Evolutionary conservation across 2,329 filamentous ascomycete species (phyloP), one percentile per base, ranked within the genome.

Genomic region (Hymenoscyphus salicellus): DNA sequence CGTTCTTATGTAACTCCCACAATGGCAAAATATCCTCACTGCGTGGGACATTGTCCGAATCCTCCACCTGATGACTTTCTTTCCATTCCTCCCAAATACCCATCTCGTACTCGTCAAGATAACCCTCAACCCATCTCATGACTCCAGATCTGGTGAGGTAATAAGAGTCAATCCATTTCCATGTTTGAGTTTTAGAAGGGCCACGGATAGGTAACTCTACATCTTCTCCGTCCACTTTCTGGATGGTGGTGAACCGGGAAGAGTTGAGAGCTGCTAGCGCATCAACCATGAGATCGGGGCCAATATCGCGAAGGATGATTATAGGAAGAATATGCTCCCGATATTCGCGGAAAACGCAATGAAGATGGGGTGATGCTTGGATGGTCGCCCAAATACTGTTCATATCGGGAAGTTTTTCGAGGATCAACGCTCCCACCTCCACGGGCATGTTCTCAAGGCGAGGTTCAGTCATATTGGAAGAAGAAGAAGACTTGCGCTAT

Each of bases 301-400:
- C 36, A 59, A 64, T 62, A n/a, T 64, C 58, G 20, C 58, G 58
- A 36, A 52, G 28, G 30, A 64, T 58, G n/a, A 64, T 38, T 28
- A 32, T 58, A 3, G 52, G 32, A 38, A 64, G 36, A 11, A 64
- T 61, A 8, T 38, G 30, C 20, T 59, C 30, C 20, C 59, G 63
- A 61, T 58, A 36, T 5, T 58, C 16, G 41, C 63, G 41, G 41
- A 64, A 64, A 16, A 61, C 41, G 14, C 36, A 4, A 55, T 61
- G 28, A 4, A 61, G 23, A 30, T 55, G 55, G 10, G 59, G 52
- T 52, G 63, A 64, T 41, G 59, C 59, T 57, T 38, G 63, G 16
- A 63, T 32, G 23, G 59, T 30, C 20, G 56, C 56, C 62, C 62
- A 63, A n/a, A 60, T 56, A 41, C 55, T 60, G 20, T 14, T 26